A percentile compares a stretch with the other conserved stretches of the same genome.
These are phyloP conservation scores for Calophaca sinica DNA, from an alignment of 306 rosid genomes.

Conservation along the genomic window DNA sequence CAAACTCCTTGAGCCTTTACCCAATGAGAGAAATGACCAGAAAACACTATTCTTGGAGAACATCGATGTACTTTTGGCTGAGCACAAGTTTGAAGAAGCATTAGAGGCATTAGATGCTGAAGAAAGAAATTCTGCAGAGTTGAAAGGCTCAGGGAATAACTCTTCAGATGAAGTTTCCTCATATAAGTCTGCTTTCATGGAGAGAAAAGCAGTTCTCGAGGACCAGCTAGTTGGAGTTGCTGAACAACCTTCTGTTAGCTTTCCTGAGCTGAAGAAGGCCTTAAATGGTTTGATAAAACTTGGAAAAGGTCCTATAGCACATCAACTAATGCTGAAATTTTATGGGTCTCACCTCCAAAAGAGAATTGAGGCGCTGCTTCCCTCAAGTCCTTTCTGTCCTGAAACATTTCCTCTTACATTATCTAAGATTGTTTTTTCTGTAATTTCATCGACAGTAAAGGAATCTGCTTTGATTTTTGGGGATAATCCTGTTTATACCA, in stretches of 20 bases:
- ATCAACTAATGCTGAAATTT: conserved; percentile 73
- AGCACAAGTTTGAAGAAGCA: conserved; percentile 91
- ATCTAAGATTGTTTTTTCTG: conserved; percentile 81
- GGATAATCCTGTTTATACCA: conserved; percentile 86
- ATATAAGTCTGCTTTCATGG: conserved; percentile 64
- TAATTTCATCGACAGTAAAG: conserved; percentile 69
- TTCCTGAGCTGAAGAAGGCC: conserved; percentile 72
- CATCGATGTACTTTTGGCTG: conserved; percentile 82
- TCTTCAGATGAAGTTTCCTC: conserved; percentile 61
- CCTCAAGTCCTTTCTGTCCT: conserved; percentile 85
- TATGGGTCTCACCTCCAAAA: conserved; percentile 75
- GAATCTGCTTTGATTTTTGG: conserved; percentile 89
- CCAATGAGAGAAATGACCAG: conserved; percentile 55
- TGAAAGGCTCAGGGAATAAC: conserved; percentile 67
- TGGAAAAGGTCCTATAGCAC: conserved; percentile 88
- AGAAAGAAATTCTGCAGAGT: conserved; percentile 71
- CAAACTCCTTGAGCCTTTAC: conserved; percentile 66
- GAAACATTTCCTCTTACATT: conserved; percentile 81
- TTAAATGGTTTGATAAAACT: conserved; percentile 77
- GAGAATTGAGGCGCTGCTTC: conserved; percentile 74
- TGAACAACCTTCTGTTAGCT: conserved; percentile 72
- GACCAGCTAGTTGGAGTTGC: conserved; percentile 67
- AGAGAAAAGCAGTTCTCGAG: conserved; percentile 78
- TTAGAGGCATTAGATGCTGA: conserved; percentile 86
- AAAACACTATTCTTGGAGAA: conserved; percentile 67